A percentile compares a stretch with the other conserved stretches of the same genome.
Evolutionary conservation across 1,284 basidiomycete species (phyloP).

Genomic region (Ceratobasidium sp.): DNA sequence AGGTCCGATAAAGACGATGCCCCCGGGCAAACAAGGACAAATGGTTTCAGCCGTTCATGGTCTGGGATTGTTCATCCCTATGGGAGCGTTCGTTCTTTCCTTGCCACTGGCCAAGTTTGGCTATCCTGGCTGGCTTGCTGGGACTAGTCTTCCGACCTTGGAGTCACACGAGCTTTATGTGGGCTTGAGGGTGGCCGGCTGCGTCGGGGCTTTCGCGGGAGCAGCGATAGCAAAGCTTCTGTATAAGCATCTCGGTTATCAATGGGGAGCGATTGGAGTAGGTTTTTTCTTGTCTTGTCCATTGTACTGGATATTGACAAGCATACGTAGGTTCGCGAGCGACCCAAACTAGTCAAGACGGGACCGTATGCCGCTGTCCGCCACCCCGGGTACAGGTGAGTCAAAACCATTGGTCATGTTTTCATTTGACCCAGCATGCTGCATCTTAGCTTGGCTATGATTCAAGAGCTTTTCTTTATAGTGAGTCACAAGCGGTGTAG

Average conservation of each 20-base stretch:
- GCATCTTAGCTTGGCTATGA: conserved; percentile 13
- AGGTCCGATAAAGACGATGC: conserved; percentile 26
- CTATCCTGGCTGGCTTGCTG: conserved; percentile 6
- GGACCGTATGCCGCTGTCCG: conserved; percentile 34
- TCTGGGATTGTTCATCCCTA: conserved; percentile 25
- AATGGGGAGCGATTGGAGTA: conserved; percentile 39
- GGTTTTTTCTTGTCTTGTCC: neutral
- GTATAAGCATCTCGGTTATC: conserved; percentile 30
- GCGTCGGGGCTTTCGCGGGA: conserved; percentile 9
- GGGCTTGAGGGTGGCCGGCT: conserved; percentile 25
- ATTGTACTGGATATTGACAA: no score
- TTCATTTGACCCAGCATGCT: neutral
- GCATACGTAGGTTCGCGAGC: conserved; percentile 31
- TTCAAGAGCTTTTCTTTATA: conserved; percentile 14
- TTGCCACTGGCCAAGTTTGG: conserved; percentile 21
- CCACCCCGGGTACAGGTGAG: conserved; percentile 30
- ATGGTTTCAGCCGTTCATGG: conserved; percentile 32
- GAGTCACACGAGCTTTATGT: conserved; percentile 17
- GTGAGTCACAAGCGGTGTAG: neutral
- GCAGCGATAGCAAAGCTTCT: neutral
- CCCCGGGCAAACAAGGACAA: conserved; percentile 30
- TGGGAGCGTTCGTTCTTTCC: conserved; percentile 9
- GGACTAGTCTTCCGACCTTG: neutral
- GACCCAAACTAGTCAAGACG: conserved; percentile 36
- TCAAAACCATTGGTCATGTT: neutral